phyloP scores from a whole-genome alignment of 768 basidiomycete genomes.

The Lactarius indigo region DNA sequence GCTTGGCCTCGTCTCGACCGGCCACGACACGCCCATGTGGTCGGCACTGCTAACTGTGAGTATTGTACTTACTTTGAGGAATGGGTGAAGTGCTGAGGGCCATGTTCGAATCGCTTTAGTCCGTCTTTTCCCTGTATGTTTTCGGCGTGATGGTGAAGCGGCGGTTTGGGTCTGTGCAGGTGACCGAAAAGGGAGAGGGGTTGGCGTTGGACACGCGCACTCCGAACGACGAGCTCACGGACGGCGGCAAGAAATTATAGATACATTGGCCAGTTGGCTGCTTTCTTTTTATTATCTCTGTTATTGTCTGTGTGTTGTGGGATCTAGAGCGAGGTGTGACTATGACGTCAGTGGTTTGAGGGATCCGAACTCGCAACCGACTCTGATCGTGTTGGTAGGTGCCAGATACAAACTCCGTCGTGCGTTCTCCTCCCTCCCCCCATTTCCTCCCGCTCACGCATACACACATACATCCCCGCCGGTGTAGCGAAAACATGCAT shows the following conservation, averaged over 20 bases:
- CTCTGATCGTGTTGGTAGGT: conserved; percentile 31
- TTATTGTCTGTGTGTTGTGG: background rate
- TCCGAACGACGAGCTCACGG: conserved; percentile 2
- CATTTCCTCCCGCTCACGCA: background rate
- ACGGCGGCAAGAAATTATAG: background rate
- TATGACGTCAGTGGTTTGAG: conserved; percentile 1
- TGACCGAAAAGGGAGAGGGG: background rate
- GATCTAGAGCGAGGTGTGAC: background rate
- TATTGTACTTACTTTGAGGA: background rate
- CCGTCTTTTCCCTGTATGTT: conserved; percentile 1
- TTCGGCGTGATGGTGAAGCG: conserved; percentile 9
- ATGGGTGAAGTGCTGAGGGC: background rate
- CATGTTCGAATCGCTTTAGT: background rate
- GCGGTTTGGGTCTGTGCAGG: background rate
- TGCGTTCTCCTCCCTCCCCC: conserved; percentile 28
- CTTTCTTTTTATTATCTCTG: too few relatives aligned
- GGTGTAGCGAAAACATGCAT: conserved; percentile 48
- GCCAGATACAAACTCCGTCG: conserved; percentile 39
- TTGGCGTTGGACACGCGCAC: background rate
- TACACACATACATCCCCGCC: background rate
- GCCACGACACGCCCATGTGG: background rate
- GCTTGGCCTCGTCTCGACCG: conserved; percentile 11
- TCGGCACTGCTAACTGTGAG: conserved; percentile 9
- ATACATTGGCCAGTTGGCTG: background rate
- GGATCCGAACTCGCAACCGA: too few relatives aligned